phyloP scores from a whole-genome alignment of 2,329 filamentous ascomycete species.

The Colletotrichum eremochloae region DNA sequence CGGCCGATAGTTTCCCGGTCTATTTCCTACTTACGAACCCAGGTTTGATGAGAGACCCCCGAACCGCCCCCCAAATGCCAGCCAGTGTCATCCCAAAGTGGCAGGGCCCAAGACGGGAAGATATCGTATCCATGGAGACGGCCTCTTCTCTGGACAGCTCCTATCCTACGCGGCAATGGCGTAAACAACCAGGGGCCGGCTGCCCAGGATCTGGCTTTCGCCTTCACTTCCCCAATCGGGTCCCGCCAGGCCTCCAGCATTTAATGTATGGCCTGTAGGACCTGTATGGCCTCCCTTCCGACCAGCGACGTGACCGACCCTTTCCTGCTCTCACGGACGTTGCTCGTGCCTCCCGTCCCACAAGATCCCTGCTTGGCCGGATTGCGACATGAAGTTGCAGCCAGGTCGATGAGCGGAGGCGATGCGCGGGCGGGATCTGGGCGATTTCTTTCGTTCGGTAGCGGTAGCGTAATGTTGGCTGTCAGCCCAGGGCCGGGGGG shows the following conservation, averaged over 20 bases:
- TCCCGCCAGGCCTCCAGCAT: neutral
- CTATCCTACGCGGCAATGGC: neutral
- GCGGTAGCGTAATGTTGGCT: neutral
- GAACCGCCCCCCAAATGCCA: neutral
- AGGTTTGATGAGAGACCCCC: neutral
- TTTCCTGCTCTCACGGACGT: neutral
- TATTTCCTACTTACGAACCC: neutral
- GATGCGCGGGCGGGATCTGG: constrained; percentile 22
- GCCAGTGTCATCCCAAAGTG: neutral
- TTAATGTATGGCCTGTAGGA: neutral
- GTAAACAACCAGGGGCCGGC: neutral
- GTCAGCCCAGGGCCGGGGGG: neutral
- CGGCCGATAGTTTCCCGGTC: neutral
- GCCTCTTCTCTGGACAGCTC: neutral
- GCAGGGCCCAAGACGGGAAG: neutral
- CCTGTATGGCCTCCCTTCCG: neutral
- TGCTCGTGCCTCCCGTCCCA: neutral
- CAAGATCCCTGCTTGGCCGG: constrained; percentile 2
- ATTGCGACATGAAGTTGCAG: constrained; percentile 23
- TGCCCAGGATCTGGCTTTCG: neutral
- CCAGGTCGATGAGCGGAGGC: constrained; percentile 10
- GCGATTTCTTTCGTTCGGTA: neutral
- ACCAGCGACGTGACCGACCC: neutral
- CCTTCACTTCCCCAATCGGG: neutral
- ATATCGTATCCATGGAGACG: neutral